These are phyloP conservation scores for Heliamphora pulchella DNA, from an alignment of 179 eudicot species.

Conservation along the genomic window DNA sequence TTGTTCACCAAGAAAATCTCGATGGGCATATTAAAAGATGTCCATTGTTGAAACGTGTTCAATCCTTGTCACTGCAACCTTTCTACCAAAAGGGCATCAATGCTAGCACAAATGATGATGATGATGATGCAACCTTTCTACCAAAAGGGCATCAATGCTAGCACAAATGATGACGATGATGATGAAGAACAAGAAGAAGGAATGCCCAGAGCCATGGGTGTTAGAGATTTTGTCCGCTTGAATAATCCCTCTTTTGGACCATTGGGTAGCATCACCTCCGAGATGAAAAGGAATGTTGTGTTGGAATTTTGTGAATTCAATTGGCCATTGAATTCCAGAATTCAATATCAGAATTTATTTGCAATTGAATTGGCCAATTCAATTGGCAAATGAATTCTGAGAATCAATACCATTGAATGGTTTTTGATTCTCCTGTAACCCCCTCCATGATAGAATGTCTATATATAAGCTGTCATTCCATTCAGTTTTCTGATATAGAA, in stretches of 20 bases:
- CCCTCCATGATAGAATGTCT: too few species aligned
- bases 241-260: background rate
- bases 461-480: too few species aligned
- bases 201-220: background rate
- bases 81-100: conserved; percentile 68
- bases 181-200: conserved; percentile 1
- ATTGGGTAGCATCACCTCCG: conserved; percentile 35
- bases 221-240: background rate
- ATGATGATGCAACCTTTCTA: conserved; percentile 49
- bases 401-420: too few species aligned
- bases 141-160: conserved; percentile 62
- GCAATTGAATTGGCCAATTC: too few species aligned
- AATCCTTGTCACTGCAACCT: conserved; percentile 45
- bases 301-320: too few species aligned
- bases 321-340: too few species aligned
- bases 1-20: conserved; percentile 60
- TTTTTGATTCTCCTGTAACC: too few species aligned
- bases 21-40: conserved; percentile 60
- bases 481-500: too few species aligned
- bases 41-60: conserved; percentile 61
- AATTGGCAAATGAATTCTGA: too few species aligned
- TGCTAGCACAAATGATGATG: conserved; percentile 36
- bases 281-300: conserved; percentile 68
- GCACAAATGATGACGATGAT: conserved; percentile 27
- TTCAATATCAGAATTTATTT: too few species aligned